phyloP scores from a whole-genome alignment of 2,329 filamentous ascomycete species.

The Acephala macrosclerotiorum region DNA sequence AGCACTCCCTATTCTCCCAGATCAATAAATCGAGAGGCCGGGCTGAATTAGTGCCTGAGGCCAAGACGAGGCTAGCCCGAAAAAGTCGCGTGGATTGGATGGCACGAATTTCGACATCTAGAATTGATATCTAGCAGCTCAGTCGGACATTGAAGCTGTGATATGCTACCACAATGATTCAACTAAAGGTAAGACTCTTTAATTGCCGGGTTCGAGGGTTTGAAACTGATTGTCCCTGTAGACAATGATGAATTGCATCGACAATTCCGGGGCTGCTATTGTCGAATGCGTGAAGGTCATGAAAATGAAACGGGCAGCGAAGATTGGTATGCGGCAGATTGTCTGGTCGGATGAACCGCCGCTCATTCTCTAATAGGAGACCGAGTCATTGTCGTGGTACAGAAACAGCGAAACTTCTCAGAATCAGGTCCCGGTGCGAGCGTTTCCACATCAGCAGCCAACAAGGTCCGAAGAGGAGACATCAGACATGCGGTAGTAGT shows the following conservation, averaged over 20 bases:
- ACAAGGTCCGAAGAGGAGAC: slow-evolving; percentile 96
- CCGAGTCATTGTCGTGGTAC: slow-evolving; percentile 95
- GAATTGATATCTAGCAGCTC: slow-evolving; percentile 10
- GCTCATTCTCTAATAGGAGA: slow-evolving; percentile 67
- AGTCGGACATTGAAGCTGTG: slow-evolving; percentile 24
- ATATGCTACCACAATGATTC: slow-evolving; percentile 75
- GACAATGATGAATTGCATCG: slow-evolving; percentile 99
- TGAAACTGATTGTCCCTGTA: slow-evolving; percentile 46
- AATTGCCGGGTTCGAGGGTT: not conserved
- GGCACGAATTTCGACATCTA: slow-evolving; percentile 14
- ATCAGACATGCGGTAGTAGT: slow-evolving; percentile 97
- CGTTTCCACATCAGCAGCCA: slow-evolving; percentile 76
- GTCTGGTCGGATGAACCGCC: not conserved
- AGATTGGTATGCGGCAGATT: slow-evolving; percentile 73
- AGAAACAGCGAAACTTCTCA: slow-evolving; percentile 86
- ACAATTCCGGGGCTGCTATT: slow-evolving; percentile 94
- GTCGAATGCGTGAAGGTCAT: slow-evolving; percentile 96
- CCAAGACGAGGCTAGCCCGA: slow-evolving; percentile 12
- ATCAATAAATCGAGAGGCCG: slow-evolving; percentile 17
- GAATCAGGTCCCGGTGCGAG: slow-evolving; percentile 76
- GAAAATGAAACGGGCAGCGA: slow-evolving; percentile 86
- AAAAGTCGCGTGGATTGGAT: slow-evolving; percentile 13
- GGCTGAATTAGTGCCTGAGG: slow-evolving; percentile 6
- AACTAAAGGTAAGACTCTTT: slow-evolving; percentile 73
- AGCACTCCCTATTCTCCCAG: slow-evolving; percentile 5